Evolutionary conservation across 2,329 filamentous ascomycete species (phyloP).

Genomic region (Zasmidium cellare): DNA sequence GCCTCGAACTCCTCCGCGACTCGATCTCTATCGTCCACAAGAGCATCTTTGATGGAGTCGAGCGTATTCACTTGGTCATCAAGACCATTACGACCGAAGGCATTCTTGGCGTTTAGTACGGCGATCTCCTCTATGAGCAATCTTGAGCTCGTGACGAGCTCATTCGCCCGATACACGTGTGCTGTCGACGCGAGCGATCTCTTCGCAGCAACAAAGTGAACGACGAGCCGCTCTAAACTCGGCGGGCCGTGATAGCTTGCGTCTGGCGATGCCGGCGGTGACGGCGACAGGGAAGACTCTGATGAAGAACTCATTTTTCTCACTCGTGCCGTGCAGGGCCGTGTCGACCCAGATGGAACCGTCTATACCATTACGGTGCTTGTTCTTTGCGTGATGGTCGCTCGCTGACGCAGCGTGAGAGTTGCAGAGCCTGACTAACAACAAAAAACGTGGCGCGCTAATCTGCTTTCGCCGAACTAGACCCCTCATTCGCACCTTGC

Average conservation of each 20-base stretch:
- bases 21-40: constrained; percentile 43
- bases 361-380: not conserved
- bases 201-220: constrained; percentile 83
- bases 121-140: constrained; percentile 75
- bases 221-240: constrained; percentile 73
- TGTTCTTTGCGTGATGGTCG: not conserved
- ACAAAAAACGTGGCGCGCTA: no score
- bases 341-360: not conserved
- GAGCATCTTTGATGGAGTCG: constrained; percentile 44
- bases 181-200: constrained; percentile 80
- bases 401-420: not conserved
- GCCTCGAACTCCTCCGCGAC: constrained; percentile 47
- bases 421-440: no score
- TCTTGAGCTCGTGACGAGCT: constrained; percentile 76
- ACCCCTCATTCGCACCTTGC: no score
- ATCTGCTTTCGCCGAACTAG: no score
- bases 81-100: constrained; percentile 43
- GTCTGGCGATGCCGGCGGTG: constrained; percentile 44
- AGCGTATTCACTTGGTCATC: constrained; percentile 47
- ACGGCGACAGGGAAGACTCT: constrained; percentile 28
- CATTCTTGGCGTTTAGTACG: constrained; percentile 60
- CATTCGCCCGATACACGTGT: constrained; percentile 78
- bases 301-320: constrained; percentile 14
- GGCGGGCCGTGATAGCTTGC: constrained; percentile 43
- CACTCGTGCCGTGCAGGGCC: not conserved